A percentile compares a stretch with the other conserved stretches of the same genome.
Conservation (phyloP, 2,329 filamentous ascomycete species). For the Cordyceps cicadae region DNA sequence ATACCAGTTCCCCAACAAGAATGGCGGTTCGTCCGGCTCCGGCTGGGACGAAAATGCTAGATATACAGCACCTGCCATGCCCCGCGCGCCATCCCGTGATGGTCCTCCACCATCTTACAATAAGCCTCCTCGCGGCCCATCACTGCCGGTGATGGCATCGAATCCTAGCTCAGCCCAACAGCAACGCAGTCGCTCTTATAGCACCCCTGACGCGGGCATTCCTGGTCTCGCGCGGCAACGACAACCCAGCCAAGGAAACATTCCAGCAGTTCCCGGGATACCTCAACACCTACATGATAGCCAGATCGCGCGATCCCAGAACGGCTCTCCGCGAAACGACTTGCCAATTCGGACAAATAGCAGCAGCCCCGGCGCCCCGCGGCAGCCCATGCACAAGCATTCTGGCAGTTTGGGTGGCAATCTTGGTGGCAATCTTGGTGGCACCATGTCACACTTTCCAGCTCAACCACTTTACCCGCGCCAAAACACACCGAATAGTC, state of each 20-base stretch:
- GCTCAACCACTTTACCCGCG: slow-evolving; percentile 44
- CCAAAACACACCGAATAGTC: slow-evolving; percentile 34
- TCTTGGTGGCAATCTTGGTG: slow-evolving; percentile 35
- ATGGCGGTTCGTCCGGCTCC: slow-evolving; percentile 51
- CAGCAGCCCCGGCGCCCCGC: slow-evolving; percentile 61
- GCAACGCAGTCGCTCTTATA: slow-evolving; percentile 79
- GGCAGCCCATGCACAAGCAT: slow-evolving; percentile 47
- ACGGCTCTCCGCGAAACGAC: slow-evolving; percentile 65
- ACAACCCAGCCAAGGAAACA: slow-evolving; percentile 44
- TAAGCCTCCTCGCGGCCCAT: slow-evolving; percentile 66
- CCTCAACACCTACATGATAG: slow-evolving; percentile 60
- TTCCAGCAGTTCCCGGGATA: slow-evolving; percentile 69
- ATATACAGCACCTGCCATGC: slow-evolving; percentile 82
- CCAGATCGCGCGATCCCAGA: slow-evolving; percentile 69
- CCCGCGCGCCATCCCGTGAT: slow-evolving; percentile 71
- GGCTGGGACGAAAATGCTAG: slow-evolving; percentile 69
- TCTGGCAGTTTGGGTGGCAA: slow-evolving; percentile 40
- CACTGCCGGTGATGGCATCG: slow-evolving; percentile 61
- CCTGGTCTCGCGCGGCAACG: slow-evolving; percentile 50
- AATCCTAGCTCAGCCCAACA: slow-evolving; percentile 52
- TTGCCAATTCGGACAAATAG: slow-evolving; percentile 61
- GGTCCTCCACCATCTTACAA: slow-evolving; percentile 61
- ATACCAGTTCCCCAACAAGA: slow-evolving; percentile 65
- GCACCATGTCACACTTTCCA: slow-evolving; percentile 48
- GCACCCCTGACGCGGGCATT: slow-evolving; percentile 86